Evolutionary conservation across 1,284 basidiomycete genomes (phyloP).

Genomic region (Bjerkandera adusta): DNA sequence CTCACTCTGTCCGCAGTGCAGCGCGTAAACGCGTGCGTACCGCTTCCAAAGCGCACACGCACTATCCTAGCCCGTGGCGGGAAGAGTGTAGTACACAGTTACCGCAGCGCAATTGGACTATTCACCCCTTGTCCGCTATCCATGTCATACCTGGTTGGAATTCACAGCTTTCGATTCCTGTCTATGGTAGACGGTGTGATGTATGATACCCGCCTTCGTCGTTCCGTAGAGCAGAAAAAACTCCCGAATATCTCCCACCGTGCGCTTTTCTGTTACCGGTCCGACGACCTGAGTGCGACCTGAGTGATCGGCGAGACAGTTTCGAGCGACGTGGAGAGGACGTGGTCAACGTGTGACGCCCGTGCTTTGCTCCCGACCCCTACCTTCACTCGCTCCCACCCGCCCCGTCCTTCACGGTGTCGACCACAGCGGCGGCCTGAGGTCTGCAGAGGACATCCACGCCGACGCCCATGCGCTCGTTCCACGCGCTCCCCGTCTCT

Average conservation of each 20-base stretch:
- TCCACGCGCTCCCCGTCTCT: conserved; percentile 25
- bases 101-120: conserved; percentile 8
- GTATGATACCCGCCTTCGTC: too few species aligned
- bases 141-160: conserved; percentile 11
- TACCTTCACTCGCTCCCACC: conserved; percentile 2
- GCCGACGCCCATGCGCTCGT: conserved; percentile 24
- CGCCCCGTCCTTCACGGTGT: not conserved
- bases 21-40: conserved; percentile 7
- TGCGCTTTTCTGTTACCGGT: too few species aligned
- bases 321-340: too few species aligned
- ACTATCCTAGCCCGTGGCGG: not conserved
- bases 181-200: too few species aligned
- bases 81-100: not conserved
- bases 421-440: conserved; percentile 4
- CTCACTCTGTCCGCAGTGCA: conserved; percentile 8
- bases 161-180: conserved; percentile 15
- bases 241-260: too few species aligned
- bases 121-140: conserved; percentile 9
- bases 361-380: not conserved
- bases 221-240: too few species aligned
- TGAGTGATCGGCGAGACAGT: too few species aligned
- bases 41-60: not conserved
- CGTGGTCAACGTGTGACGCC: conserved; percentile 4
- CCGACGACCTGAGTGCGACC: too few species aligned
- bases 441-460: not conserved